Evolutionary conservation across 768 basidiomycete species (phyloP).

Genomic region (Trametes punicea): DNA sequence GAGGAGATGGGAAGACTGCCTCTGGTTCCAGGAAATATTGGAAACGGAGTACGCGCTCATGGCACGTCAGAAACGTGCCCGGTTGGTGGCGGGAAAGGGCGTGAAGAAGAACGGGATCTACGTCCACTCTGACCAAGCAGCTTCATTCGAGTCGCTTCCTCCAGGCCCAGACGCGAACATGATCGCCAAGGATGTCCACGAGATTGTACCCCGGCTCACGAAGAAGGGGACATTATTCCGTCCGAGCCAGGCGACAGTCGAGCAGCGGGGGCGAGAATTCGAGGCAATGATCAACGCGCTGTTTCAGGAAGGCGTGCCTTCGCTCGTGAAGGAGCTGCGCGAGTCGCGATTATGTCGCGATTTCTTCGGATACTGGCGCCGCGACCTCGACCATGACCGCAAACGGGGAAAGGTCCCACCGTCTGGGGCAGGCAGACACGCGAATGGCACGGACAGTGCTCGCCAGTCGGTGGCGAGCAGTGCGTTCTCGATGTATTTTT

Average conservation of each 20-base stretch:
- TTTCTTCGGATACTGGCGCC: slow-evolving; percentile 78
- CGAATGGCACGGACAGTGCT: slow-evolving; percentile 32
- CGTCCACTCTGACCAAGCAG: slow-evolving; percentile 66
- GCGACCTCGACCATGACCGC: slow-evolving; percentile 60
- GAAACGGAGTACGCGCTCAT: slow-evolving; percentile 62
- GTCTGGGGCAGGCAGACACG: slow-evolving; percentile 18
- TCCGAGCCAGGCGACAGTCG: slow-evolving; percentile 60
- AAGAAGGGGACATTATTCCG: slow-evolving; percentile 75
- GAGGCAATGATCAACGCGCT: slow-evolving; percentile 54
- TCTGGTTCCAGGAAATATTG: slow-evolving; percentile 68
- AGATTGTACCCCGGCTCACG: slow-evolving; percentile 60
- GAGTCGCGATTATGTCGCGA: slow-evolving; percentile 55
- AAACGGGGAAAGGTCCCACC: slow-evolving; percentile 31
- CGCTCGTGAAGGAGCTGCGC: slow-evolving; percentile 63
- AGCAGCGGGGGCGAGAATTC: slow-evolving; percentile 62
- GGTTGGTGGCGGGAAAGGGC: slow-evolving; percentile 70
- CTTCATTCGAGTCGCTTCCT: slow-evolving; percentile 83
- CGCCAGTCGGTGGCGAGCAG: slow-evolving; percentile 47
- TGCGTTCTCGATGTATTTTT: slow-evolving; percentile 59
- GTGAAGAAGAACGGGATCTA: slow-evolving; percentile 69
- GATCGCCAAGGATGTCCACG: slow-evolving; percentile 66
- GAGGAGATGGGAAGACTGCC: slow-evolving; percentile 81
- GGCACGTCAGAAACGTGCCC: slow-evolving; percentile 64
- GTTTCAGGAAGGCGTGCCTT: slow-evolving; percentile 59
- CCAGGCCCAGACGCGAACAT: slow-evolving; percentile 78